A percentile compares a stretch with the other conserved stretches of the same genome.
Evolutionary conservation across 306 rosid genomes (phyloP).

Genomic region (Malus orientalis): DNA sequence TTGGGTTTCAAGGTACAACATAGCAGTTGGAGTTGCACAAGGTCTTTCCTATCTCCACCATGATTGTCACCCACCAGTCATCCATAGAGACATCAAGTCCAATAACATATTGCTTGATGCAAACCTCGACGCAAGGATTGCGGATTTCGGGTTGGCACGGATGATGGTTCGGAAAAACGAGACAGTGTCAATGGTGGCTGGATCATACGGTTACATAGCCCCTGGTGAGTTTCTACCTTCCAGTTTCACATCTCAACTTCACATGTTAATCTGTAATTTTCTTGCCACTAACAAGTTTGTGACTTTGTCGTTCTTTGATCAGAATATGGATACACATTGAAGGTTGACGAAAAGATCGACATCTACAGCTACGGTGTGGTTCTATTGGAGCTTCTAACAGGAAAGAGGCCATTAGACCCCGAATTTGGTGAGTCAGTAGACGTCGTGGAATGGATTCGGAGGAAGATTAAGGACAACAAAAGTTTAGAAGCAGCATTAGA

Average conservation of each 20-base stretch:
- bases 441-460: slow-evolving; percentile 82
- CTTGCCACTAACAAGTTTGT: neutral
- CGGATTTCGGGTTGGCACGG: slow-evolving; percentile 91
- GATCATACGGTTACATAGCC: slow-evolving; percentile 96
- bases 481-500: slow-evolving; percentile 75
- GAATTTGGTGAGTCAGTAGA: slow-evolving; percentile 76
- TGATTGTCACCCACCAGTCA: slow-evolving; percentile 82
- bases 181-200: slow-evolving; percentile 90
- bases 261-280: neutral
- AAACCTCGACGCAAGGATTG: slow-evolving; percentile 83
- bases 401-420: slow-evolving; percentile 63
- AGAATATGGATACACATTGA: slow-evolving; percentile 91
- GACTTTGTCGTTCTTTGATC: slow-evolving; percentile 9
- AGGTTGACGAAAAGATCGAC: slow-evolving; percentile 93
- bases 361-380: slow-evolving; percentile 91
- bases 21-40: slow-evolving; percentile 86
- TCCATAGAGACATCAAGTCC: slow-evolving; percentile 86
- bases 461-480: slow-evolving; percentile 53
- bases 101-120: slow-evolving; percentile 83
- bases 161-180: slow-evolving; percentile 84
- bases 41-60: slow-evolving; percentile 96
- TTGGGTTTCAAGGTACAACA: slow-evolving; percentile 87
- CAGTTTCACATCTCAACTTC: neutral
- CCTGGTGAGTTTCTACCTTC: slow-evolving; percentile 56
- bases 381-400: slow-evolving; percentile 78